A percentile compares a stretch with the other conserved stretches of the same genome.
Evolutionary conservation across 176 grass and related monocot genomes (phyloP).

Genomic region (Melocanna baccifera): DNA sequence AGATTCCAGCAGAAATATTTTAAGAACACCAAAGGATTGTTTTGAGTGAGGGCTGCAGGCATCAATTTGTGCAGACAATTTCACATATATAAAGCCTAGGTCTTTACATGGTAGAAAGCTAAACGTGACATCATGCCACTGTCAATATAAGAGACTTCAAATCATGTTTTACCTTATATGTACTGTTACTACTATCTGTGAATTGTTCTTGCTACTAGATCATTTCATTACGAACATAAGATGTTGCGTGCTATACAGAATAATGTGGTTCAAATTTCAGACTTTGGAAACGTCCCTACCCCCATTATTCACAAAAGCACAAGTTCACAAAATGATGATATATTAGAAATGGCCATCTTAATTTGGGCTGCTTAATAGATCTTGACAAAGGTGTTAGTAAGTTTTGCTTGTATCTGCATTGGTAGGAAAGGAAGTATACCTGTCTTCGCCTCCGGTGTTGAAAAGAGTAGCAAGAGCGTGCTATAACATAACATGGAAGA

Average conservation of each 20-base stretch:
- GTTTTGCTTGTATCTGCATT: not conserved
- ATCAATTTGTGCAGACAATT: not conserved
- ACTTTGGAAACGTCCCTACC: not conserved
- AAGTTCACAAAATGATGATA: not conserved
- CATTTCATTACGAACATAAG: not conserved
- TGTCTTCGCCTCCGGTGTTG: conserved; percentile 71
- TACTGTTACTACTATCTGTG: not conserved
- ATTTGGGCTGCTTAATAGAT: not conserved
- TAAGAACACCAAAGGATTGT: no score
- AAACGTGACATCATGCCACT: not conserved
- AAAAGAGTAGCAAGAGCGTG: conserved; percentile 72
- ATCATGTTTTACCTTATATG: not conserved
- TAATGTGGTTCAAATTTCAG: not conserved
- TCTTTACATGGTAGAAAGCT: not conserved
- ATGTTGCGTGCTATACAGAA: not conserved
- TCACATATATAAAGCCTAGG: not conserved
- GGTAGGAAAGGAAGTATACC: conserved; percentile 38
- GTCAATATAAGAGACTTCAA: not conserved
- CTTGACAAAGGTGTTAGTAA: not conserved
- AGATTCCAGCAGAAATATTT: no score
- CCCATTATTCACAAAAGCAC: not conserved
- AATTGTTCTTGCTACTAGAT: not conserved
- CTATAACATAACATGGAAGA: conserved; percentile 93
- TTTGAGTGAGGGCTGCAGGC: no score
- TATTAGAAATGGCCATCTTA: not conserved